These are phyloP conservation scores for Groenewaldozyma salmanticensis DNA, from an alignment of 805 yeast species.

Conservation along the genomic window DNA sequence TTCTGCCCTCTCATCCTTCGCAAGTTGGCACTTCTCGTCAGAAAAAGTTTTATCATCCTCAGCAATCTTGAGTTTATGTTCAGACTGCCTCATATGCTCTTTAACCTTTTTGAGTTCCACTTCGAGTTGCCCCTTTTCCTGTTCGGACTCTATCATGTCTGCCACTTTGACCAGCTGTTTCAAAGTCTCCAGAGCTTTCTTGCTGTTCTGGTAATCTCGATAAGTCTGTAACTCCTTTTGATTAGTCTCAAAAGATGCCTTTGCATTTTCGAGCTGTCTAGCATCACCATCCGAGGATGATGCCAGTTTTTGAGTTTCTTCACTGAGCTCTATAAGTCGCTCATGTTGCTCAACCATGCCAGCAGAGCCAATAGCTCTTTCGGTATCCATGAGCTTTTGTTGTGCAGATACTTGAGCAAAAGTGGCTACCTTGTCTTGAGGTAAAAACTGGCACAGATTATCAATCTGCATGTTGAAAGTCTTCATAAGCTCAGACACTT, in stretches of 20 bases:
- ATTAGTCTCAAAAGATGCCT: background rate
- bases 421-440: conserved; percentile 91
- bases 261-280: conserved; percentile 5
- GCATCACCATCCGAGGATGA: conserved; percentile 37
- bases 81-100: conserved; percentile 1
- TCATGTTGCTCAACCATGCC: conserved; percentile 49
- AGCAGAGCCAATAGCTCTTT: conserved; percentile 64
- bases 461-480: conserved; percentile 71
- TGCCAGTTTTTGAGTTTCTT: conserved; percentile 28
- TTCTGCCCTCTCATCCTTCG: background rate
- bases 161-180: conserved; percentile 20
- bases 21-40: too few relatives aligned
- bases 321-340: conserved; percentile 43
- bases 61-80: background rate
- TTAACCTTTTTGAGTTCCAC: conserved; percentile 22
- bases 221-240: background rate
- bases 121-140: conserved; percentile 12
- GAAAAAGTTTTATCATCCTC: background rate
- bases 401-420: conserved; percentile 78
- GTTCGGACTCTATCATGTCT: background rate
- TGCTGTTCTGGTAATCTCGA: conserved; percentile 2
- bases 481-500: conserved; percentile 37
- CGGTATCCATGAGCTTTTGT: conserved; percentile 63
- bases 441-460: conserved; percentile 86
- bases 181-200: conserved; percentile 19